Evolutionary conservation across 257 asterid species (phyloP), one percentile per base, ranked within the genome.

Genomic region (Parsonsia alboflavescens): DNA sequence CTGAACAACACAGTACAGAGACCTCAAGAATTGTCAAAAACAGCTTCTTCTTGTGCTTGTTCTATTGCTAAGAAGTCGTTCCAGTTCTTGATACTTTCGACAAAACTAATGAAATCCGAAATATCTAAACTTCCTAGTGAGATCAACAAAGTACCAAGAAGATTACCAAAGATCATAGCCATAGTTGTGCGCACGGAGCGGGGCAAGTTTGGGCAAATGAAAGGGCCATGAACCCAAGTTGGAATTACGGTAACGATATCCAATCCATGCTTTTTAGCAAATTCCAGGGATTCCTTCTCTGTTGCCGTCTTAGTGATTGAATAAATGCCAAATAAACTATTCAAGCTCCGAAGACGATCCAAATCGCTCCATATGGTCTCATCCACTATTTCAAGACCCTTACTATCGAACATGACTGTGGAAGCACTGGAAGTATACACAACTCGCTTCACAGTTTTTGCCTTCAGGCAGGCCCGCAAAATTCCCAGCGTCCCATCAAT

Each of bases 191-290:
- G 72, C 0, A 89, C 87, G 0, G 92, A 59, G n/a, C 80, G 80
- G 9, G 95, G 91, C 17, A 71, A 30, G 19, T 70, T 69, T 10
- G 93, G 84, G 30, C 84, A 81, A 11, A 89, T 50, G 74, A 89
- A 91, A 21, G 97, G 93, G 4, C 97, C 97, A 22, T 78, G 77
- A 5, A 83, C 56, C 87, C 84, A 83, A 0, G 92, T 80, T 22
- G 97, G 90, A 64, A 81, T 22, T 0, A 86, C 41, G 0, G 87
- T 74, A 6, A 89, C 89, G 41, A 91, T 75, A 62, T 89, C 91
- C 58, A 91, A 10, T 7, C 91, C 91, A 42, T 79, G 85, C 70
- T 83, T 63, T 71, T 78, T 88, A 0, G 86, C 90, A 53, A 73
- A 71, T 1, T 85, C 96, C 3, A 88, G n/a, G 41, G 86, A 89